Evolutionary conservation across 441 rosid species (phyloP), one percentile per base, ranked within the genome.

Genomic region (Erodium moschatum): DNA sequence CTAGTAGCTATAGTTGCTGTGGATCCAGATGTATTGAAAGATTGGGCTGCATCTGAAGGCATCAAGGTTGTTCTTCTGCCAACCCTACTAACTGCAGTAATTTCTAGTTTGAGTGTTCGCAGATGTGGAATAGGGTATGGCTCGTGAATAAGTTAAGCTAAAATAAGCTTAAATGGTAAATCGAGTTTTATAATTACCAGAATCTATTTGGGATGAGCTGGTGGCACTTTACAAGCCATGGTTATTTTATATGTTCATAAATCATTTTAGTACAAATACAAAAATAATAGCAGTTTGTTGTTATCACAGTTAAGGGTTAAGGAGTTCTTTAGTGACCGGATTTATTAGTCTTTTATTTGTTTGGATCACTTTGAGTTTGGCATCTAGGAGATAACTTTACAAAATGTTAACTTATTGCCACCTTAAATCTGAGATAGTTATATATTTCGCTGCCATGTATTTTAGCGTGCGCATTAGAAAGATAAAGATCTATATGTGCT

Each of bases 11-110:
- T 94, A 73, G 96, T 91, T 62, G 79, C 94, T 61, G 94, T 89
- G 69, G 99, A 94, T 74, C 91, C 40, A 29, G 97, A 91, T 75
- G 87, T 68, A 35, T 64, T 91, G 63, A 86, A 81, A 84, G 86
- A 83, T 71, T 91, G 96, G 96, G 97, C 97, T 70, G 79, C 77
- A 70, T 85, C 96, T 63, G 84, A 89, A 82, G 96, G 90, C 85
- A 82, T 91, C 40, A 75, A 87, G 97, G 99, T 94, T 8, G 24
- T 0, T 60, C 10, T 12, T 4, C 68, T 24, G 61, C 18, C 15
- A 50, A 50, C 19, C 18, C n/a, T 48, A 0, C 8, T 38, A 38
- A 29, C 31, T 29, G 31, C 31, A 38, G 11, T 9, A 3, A 2
- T 38, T 50, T 50, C 58, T n/a, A 13, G 58, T 50, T n/a, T 50